Evolutionary conservation across 345 rosid genomes (phyloP).

Genomic region (Brassica cretica): DNA sequence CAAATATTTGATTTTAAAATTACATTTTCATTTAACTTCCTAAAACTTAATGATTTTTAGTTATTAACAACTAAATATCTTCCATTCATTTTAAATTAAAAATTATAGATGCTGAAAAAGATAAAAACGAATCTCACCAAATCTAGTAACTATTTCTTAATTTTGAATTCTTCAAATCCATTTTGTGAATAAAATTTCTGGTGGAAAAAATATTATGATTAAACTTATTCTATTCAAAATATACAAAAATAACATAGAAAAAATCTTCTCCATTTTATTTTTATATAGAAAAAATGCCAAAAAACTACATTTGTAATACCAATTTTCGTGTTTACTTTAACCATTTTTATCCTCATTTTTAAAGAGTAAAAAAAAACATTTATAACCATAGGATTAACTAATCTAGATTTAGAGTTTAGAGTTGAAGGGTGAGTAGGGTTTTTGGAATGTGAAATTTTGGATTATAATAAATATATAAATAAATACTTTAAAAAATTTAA

Average conservation of each 20-base stretch:
- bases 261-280: not conserved
- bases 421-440: too few species aligned
- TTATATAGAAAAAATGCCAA: too few species aligned
- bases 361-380: too few species aligned
- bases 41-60: not conserved
- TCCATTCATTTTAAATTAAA: not conserved
- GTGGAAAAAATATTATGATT: not conserved
- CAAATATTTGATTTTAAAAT: not conserved
- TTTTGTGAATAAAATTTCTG: not conserved
- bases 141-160: not conserved
- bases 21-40: not conserved
- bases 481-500: too few species aligned
- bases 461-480: too few species aligned
- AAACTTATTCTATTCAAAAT: not conserved
- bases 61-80: not conserved
- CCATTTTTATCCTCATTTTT: too few species aligned
- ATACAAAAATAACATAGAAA: not conserved
- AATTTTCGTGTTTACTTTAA: too few species aligned
- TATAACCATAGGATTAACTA: too few species aligned
- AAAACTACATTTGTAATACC: too few species aligned
- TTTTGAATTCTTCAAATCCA: not conserved
- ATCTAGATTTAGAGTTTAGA: too few species aligned
- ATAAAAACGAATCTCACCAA: not conserved
- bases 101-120: not conserved
- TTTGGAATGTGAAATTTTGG: too few species aligned